Conservation (phyloP, 768 basidiomycete species). For the Suillus paluster region DNA sequence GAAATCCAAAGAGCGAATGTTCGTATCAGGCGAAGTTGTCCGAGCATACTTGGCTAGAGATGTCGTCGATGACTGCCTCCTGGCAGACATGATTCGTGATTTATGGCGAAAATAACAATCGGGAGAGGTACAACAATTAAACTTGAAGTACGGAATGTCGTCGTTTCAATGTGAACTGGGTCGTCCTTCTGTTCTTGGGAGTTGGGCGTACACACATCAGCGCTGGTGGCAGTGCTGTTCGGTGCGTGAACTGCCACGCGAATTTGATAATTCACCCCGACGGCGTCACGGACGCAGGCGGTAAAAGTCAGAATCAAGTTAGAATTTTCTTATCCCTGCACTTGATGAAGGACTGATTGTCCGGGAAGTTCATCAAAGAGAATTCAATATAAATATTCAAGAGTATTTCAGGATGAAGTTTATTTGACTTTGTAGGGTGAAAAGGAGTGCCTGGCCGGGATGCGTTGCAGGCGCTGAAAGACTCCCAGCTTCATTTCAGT, state of each 20-base stretch:
- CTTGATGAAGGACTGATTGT: constrained; percentile 90
- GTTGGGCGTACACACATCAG: constrained; percentile 13
- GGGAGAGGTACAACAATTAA: constrained; percentile 20
- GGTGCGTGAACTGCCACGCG: constrained; percentile 2
- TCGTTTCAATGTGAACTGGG: not conserved
- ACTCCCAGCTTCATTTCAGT: constrained; percentile 23
- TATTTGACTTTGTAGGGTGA: constrained; percentile 20
- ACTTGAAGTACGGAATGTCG: constrained; percentile 20
- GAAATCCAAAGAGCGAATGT: constrained; percentile 72
- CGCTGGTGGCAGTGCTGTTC: constrained; percentile 1
- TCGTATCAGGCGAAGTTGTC: constrained; percentile 48
- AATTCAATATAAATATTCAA: too few species aligned
- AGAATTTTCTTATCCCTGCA: constrained; percentile 53
- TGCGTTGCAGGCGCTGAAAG: constrained; percentile 48
- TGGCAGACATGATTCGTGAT: constrained; percentile 59
- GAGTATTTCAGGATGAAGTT: too few species aligned
- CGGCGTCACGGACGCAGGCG: not conserved
- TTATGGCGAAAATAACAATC: constrained; percentile 18
- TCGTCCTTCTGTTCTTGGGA: constrained; percentile 5
- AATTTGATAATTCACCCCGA: not conserved
- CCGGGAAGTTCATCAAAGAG: constrained; percentile 60
- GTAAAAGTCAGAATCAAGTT: not conserved
- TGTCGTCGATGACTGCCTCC: constrained; percentile 82
- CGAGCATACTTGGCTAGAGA: constrained; percentile 76
- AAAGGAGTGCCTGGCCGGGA: constrained; percentile 36